Evolutionary conservation across 2,329 filamentous ascomycete species (phyloP).

Genomic region (Orbilia blumenaviensis): DNA sequence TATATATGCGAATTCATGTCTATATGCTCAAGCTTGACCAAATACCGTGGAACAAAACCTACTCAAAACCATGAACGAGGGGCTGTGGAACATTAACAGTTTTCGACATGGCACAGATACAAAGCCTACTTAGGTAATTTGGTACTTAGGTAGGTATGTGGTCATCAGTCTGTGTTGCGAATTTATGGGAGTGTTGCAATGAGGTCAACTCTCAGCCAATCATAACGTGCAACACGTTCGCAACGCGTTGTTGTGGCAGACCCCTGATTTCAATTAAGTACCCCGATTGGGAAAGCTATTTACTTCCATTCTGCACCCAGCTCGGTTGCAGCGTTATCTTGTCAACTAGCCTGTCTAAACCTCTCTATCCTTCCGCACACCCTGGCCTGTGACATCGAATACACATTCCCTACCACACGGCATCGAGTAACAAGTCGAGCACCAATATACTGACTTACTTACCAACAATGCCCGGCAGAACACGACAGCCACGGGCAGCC

Average conservation of each 20-base stretch:
- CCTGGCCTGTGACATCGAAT: no score
- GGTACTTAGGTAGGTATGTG: no score
- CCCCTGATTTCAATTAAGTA: conserved; percentile 39
- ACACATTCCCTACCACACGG: neutral
- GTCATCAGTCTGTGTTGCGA: no score
- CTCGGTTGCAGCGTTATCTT: neutral
- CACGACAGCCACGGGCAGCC: conserved; percentile 24
- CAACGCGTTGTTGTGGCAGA: conserved; percentile 29
- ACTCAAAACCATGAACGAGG: no score
- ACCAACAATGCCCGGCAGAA: conserved; percentile 41
- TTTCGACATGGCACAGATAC: no score
- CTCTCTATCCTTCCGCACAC: neutral
- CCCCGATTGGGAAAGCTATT: conserved; percentile 50
- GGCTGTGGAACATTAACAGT: no score
- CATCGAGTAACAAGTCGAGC: neutral
- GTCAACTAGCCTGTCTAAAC: neutral
- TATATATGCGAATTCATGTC: no score
- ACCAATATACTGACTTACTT: neutral
- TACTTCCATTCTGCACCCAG: conserved; percentile 7
- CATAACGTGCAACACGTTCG: conserved; percentile 26
- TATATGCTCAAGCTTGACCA: no score
- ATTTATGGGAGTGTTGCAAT: conserved; percentile 34
- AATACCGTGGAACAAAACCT: no score
- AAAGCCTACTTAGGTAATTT: no score
- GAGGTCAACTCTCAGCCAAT: conserved; percentile 2